These are phyloP conservation scores for Alternaria longipes DNA, from an alignment of 2,329 filamentous ascomycete species.

Conservation along the genomic window DNA sequence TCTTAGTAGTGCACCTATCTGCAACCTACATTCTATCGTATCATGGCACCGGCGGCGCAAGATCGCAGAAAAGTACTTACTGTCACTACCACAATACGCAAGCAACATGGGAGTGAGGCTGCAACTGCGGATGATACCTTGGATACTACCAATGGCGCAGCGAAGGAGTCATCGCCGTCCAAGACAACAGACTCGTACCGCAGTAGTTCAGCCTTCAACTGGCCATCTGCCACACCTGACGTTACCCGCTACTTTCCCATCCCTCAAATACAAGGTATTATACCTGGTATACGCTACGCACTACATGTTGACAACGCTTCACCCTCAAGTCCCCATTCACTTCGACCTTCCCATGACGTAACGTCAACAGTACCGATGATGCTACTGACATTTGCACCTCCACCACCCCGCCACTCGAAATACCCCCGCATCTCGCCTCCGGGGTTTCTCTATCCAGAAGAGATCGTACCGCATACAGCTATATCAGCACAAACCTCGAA, in stretches of 20 bases:
- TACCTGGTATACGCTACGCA: constrained; percentile 1
- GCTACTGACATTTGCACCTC: neutral
- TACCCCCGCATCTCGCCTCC: constrained; percentile 19
- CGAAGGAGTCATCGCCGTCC: neutral
- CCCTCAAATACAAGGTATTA: constrained; percentile 8
- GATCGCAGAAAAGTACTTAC: neutral
- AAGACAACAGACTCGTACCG: neutral
- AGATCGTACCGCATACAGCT: constrained; percentile 13
- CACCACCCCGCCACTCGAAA: neutral
- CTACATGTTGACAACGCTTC: neutral
- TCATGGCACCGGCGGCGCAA: neutral
- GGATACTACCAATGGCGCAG: neutral
- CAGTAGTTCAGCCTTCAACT: neutral
- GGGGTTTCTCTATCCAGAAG: constrained; percentile 15
- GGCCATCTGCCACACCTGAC: neutral
- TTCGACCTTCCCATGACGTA: neutral
- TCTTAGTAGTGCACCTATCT: neutral
- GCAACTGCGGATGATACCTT: neutral
- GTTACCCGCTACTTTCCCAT: neutral
- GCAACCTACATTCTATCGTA: neutral
- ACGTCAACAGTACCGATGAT: neutral
- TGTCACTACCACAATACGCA: neutral
- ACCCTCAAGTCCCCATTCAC: neutral
- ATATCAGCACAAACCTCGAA: neutral
- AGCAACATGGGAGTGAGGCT: neutral